Conservation (phyloP, 2,329 filamentous ascomycete species). For the Aspergillus fumigatiaffinis region DNA sequence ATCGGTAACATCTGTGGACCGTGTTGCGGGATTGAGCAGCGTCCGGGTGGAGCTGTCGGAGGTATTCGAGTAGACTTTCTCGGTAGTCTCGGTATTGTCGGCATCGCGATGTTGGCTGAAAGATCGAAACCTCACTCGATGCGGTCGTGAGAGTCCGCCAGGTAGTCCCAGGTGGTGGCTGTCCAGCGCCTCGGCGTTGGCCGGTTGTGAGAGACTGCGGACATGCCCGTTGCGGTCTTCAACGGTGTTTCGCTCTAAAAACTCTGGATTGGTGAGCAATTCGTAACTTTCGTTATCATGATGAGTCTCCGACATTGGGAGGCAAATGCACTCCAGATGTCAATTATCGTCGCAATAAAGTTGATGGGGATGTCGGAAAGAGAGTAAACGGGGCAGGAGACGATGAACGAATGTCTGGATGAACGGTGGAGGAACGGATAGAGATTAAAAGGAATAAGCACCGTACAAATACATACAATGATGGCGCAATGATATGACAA, state of each 20-base stretch:
- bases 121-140: slow-evolving; percentile 20
- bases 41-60: background rate
- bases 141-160: slow-evolving; percentile 3
- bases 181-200: background rate
- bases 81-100: background rate
- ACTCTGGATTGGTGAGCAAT: background rate
- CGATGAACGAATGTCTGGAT: background rate
- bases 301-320: background rate
- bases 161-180: background rate
- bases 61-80: background rate
- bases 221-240: background rate
- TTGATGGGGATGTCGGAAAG: background rate
- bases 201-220: background rate
- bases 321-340: background rate
- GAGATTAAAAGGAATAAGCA: background rate
- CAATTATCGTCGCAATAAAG: no score
- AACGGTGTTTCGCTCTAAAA: background rate
- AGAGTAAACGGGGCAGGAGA: background rate
- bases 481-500: slow-evolving; percentile 1
- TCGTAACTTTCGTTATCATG: background rate
- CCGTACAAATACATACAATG: background rate
- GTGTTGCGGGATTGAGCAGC: background rate
- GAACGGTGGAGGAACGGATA: background rate
- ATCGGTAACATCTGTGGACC: slow-evolving; percentile 1
- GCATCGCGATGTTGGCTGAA: slow-evolving; percentile 10